Evolutionary conservation across 345 rosid species (phyloP), one percentile per base, ranked within the genome.

Genomic region (Lepidium didymum): DNA sequence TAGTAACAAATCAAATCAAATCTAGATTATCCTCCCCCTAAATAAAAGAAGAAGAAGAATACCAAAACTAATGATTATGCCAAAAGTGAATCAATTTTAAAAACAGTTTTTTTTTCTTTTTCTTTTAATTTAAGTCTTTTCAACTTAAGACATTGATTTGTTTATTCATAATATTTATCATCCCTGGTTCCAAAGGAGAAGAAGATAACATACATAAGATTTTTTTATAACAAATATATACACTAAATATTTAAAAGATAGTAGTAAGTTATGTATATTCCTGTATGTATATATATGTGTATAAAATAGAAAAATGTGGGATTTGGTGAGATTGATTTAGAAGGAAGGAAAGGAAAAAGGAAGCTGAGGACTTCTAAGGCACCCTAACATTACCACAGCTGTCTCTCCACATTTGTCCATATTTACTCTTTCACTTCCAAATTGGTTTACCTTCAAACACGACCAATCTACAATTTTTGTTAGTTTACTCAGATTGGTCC

Each of bases 311-410:
- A 49, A 29, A 49, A 58, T 40, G 55, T 58, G 61, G 68, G 42
- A 31, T 12, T 40, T 51, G 67, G 69, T 66, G 68, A 60, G 68
- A 38, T 61, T 68, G 74, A 74, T 74, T 67, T 54, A n/a, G 43
- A 61, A 60, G 38, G 13, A 74, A 67, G 77, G 68, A 44, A 67
- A 61, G 64, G 64, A 8, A 45, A 60, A 74, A 60, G 58, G 13
- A 45, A 40, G 36, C 21, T 45, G 64, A 45, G 53, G 68, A 68
- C 74, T 74, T 74, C 57, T 18, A 74, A 61, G 78, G 78, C 76
- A 72, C 60, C 66, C 70, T 64, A 72, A 56, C 72, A 67, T 66
- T 57, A 43, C 56, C 36, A 73, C 46, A 65, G 46, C 60, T 65
- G 70, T 56, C 66, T 57, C 72, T 73, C 70, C 27, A 71, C 64